Conservation (phyloP, 2,329 filamentous ascomycete species). For the Neocucurbitaria cava region DNA sequence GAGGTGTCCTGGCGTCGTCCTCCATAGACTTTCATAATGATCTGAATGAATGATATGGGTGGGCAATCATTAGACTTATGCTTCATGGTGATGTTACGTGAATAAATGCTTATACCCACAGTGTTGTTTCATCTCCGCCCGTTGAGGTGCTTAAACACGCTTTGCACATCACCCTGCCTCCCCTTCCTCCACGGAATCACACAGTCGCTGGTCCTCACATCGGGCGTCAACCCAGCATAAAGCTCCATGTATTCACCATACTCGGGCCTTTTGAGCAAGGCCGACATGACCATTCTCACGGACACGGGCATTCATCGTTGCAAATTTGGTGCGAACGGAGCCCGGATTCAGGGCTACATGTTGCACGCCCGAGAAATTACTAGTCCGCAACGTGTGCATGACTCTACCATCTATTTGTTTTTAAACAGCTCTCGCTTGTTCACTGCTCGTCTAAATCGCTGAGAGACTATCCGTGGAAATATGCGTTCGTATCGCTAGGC, state of each 20-base stretch:
- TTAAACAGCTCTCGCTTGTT: background rate
- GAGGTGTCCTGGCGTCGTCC: slow-evolving; percentile 44
- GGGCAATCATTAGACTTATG: slow-evolving; percentile 24
- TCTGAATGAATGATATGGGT: slow-evolving; percentile 48
- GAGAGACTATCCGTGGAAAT: background rate
- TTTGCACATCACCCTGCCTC: slow-evolving; percentile 19
- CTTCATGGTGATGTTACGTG: slow-evolving; percentile 1
- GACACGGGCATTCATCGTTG: slow-evolving; percentile 7
- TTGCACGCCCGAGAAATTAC: slow-evolving; percentile 13
- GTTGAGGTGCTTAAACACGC: background rate
- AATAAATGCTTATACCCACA: background rate
- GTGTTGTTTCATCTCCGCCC: background rate
- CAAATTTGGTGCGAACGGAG: slow-evolving; percentile 14
- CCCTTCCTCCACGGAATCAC: slow-evolving; percentile 30
- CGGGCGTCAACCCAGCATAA: slow-evolving; percentile 24
- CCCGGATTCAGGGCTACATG: slow-evolving; percentile 20
- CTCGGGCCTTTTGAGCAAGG: slow-evolving; percentile 13
- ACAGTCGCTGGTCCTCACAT: slow-evolving; percentile 20
- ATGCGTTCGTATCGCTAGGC: background rate
- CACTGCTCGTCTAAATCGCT: background rate
- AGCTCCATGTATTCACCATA: slow-evolving; percentile 27
- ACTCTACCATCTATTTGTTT: background rate
- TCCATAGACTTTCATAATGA: slow-evolving; percentile 51
- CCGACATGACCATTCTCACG: slow-evolving; percentile 9
- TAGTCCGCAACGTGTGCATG: slow-evolving; percentile 8